These are phyloP conservation scores for Oryza punctata DNA, from an alignment of 176 grass and related monocot genomes.

Conservation along the genomic window DNA sequence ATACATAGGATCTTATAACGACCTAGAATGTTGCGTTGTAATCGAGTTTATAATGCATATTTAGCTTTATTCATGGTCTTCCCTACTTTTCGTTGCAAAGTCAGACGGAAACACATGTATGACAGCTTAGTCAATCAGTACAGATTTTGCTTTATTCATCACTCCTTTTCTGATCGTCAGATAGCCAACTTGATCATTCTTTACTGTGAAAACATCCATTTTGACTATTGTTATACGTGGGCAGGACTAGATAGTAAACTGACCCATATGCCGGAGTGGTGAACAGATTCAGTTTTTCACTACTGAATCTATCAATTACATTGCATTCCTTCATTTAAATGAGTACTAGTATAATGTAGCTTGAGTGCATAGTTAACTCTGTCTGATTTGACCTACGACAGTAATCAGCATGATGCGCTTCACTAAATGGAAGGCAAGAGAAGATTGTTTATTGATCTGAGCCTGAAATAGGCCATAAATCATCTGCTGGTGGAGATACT, in stretches of 20 bases:
- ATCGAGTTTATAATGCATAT: background rate
- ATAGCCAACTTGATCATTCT: slow-evolving; percentile 29
- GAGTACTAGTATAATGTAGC: background rate
- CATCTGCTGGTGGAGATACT: background rate
- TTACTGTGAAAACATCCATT: background rate
- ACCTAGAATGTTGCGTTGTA: background rate
- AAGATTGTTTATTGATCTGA: background rate
- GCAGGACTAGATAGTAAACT: background rate
- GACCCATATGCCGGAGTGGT: background rate
- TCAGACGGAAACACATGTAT: slow-evolving; percentile 18
- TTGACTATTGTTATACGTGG: background rate
- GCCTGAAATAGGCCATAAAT: slow-evolving; percentile 1
- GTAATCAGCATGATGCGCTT: background rate
- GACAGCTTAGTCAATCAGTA: slow-evolving; percentile 10
- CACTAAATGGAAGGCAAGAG: background rate
- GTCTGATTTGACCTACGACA: background rate
- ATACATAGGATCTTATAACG: background rate
- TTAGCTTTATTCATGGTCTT: slow-evolving; percentile 28
- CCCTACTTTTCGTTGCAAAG: slow-evolving; percentile 34
- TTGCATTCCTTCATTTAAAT: background rate
- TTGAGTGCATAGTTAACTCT: background rate
- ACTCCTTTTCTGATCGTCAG: background rate
- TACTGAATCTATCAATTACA: background rate
- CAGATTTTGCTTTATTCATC: background rate
- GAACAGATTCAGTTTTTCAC: background rate